A percentile compares a stretch with the other conserved stretches of the same genome.
Evolutionary conservation across 2,329 filamentous ascomycete species (phyloP).

Genomic region (Talaromyces albobiverticillius): DNA sequence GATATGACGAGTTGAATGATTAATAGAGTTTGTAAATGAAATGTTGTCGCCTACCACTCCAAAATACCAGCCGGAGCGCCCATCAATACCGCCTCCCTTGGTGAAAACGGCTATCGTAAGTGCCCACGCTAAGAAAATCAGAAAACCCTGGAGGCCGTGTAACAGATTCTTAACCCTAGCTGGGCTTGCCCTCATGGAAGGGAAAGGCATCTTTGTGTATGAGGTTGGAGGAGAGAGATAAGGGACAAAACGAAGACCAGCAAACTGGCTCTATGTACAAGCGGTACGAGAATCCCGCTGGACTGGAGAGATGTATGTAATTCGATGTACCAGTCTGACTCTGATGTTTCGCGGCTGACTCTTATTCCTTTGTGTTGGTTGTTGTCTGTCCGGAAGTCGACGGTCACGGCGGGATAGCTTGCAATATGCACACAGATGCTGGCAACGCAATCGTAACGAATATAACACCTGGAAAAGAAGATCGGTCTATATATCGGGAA

Average conservation of each 20-base stretch:
- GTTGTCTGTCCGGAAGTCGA: background rate
- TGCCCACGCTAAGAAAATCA: constrained; percentile 58
- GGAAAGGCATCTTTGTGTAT: constrained; percentile 7
- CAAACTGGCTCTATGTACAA: constrained; percentile 1
- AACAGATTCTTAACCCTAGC: constrained; percentile 56
- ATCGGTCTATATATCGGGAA: background rate
- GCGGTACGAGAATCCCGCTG: background rate
- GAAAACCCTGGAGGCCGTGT: constrained; percentile 53
- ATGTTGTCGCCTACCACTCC: constrained; percentile 47
- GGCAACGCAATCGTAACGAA: background rate
- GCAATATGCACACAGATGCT: background rate
- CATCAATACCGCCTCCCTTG: constrained; percentile 52
- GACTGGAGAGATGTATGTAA: background rate
- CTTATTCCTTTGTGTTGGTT: background rate
- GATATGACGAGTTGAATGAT: too few relatives aligned
- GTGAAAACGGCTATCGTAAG: constrained; percentile 59
- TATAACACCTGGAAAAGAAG: background rate
- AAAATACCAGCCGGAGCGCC: constrained; percentile 56
- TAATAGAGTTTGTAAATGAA: background rate
- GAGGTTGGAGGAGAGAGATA: background rate
- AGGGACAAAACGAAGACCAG: background rate
- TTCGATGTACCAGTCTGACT: background rate
- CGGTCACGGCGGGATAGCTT: background rate
- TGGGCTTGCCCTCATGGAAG: constrained; percentile 38
- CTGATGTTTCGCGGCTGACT: background rate